Evolutionary conservation across 176 grass and related monocot species (phyloP), one percentile per base, ranked within the genome.

Genomic region (Tuctoria greenei): DNA sequence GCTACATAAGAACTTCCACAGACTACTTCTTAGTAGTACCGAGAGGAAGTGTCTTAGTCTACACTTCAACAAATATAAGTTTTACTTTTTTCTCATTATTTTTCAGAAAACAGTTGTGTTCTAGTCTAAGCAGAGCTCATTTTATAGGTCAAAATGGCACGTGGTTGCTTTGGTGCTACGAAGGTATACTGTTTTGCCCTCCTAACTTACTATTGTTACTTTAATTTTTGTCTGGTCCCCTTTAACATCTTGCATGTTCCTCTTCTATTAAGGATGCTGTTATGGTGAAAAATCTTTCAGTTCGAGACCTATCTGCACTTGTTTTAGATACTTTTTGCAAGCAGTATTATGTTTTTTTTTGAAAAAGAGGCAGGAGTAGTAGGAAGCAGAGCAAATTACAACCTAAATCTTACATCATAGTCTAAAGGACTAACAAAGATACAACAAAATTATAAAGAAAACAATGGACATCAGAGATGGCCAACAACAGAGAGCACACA

Each of bases 301-400:
- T 86, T 73, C 93, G 88, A 77, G 95, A 93, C 52, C 86, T 88
- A 79, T 97, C 95, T 79, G 80, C 83, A 17, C 86, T 97, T 81
- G 86, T 91, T 85, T 92, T 97, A 74, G 88, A 89, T 83, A 87
- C 78, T 85, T 97, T 90, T 42, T 86, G 83, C 76, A 97, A 97
- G 74, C 91, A 93, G 73, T 97, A 97, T 67, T 97, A 97, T 89
- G 86, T 93, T 61, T 93, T 91, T 79, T 81, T 97, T 75, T n/a
- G n/a, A n/a, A n/a, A n/a, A n/a, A n/a, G n/a, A n/a, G n/a, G n/a
- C n/a, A n/a, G n/a, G n/a, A n/a, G n/a, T n/a, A n/a, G n/a, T n/a
- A n/a, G n/a, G n/a, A n/a, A n/a, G n/a, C n/a, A n/a, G n/a, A n/a
- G n/a, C n/a, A n/a, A n/a, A n/a, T n/a, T n/a, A n/a, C n/a, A n/a